phyloP scores from a whole-genome alignment of 2,329 filamentous ascomycete genomes.

The Cladophialophora carrionii region DNA sequence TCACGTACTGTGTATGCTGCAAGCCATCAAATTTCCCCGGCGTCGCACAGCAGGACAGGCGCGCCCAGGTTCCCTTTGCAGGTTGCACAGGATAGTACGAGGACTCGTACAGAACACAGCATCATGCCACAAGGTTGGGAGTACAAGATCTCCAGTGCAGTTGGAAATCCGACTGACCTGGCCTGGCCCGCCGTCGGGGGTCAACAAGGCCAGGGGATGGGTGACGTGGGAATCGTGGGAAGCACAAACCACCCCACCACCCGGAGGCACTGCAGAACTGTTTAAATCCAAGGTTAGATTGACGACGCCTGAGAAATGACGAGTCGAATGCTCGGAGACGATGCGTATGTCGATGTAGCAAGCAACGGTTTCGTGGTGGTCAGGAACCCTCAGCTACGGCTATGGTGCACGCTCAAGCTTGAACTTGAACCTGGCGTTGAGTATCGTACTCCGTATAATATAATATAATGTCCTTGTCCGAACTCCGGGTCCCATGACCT shows the following conservation, averaged over 20 bases:
- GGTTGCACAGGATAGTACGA: neutral
- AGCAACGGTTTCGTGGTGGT: neutral
- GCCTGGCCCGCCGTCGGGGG: neutral
- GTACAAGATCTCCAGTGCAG: conserved; percentile 1
- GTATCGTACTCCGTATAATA: neutral
- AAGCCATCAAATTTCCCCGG: conserved; percentile 1
- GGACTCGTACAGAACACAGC: neutral
- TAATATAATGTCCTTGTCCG: neutral
- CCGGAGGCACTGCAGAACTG: conserved; percentile 1
- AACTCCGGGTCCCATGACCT: neutral
- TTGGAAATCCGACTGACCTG: neutral
- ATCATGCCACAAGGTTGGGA: neutral
- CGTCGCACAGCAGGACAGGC: neutral
- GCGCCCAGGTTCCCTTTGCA: neutral
- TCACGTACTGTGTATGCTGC: too few relatives aligned
- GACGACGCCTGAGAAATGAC: neutral
- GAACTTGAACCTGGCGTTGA: neutral
- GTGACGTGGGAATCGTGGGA: neutral
- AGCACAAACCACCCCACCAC: neutral
- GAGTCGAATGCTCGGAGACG: neutral
- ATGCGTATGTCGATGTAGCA: neutral
- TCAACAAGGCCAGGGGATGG: too few relatives aligned
- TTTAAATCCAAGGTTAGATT: conserved; percentile 5
- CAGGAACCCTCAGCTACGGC: neutral
- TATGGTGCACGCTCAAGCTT: neutral